phyloP scores from a whole-genome alignment of 2,329 filamentous ascomycete species.

The Hypoxylon sp. region DNA sequence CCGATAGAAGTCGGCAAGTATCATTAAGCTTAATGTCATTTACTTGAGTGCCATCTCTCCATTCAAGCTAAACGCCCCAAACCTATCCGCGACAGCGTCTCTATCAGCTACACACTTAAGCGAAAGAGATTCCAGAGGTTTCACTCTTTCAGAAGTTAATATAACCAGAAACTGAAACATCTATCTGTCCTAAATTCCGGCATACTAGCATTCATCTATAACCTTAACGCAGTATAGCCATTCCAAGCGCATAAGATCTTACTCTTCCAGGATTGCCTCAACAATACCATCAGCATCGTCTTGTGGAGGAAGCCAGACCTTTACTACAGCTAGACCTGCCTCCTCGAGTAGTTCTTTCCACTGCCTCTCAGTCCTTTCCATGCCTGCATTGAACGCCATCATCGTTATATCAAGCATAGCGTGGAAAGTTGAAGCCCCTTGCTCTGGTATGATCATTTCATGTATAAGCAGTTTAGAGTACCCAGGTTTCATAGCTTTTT shows the following conservation, averaged over 20 bases:
- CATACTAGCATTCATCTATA: too few relatives aligned
- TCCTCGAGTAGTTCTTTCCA: conserved; percentile 47
- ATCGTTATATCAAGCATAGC: conserved; percentile 52
- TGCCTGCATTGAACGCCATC: conserved; percentile 52
- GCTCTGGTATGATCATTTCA: conserved; percentile 54
- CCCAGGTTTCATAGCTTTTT: conserved; percentile 52
- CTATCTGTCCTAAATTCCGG: too few relatives aligned
- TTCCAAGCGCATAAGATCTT: background rate
- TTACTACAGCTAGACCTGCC: conserved; percentile 47
- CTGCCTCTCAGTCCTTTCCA: conserved; percentile 50
- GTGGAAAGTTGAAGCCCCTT: conserved; percentile 44
- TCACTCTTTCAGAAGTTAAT: too few relatives aligned
- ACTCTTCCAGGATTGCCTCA: conserved; percentile 43
- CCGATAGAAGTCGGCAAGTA: too few relatives aligned
- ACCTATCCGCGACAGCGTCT: too few relatives aligned
- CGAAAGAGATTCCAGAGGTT: too few relatives aligned
- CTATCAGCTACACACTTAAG: too few relatives aligned
- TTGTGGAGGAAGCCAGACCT: conserved; percentile 45
- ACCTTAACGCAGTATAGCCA: too few relatives aligned
- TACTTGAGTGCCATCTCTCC: too few relatives aligned
- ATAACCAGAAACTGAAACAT: too few relatives aligned
- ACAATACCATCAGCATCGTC: conserved; percentile 49
- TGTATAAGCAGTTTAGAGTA: conserved; percentile 56
- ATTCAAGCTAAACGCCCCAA: too few relatives aligned
- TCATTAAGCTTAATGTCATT: too few relatives aligned